phyloP scores from a whole-genome alignment of 192 early-diverging fungal species.

The Linnemannia zychae region DNA sequence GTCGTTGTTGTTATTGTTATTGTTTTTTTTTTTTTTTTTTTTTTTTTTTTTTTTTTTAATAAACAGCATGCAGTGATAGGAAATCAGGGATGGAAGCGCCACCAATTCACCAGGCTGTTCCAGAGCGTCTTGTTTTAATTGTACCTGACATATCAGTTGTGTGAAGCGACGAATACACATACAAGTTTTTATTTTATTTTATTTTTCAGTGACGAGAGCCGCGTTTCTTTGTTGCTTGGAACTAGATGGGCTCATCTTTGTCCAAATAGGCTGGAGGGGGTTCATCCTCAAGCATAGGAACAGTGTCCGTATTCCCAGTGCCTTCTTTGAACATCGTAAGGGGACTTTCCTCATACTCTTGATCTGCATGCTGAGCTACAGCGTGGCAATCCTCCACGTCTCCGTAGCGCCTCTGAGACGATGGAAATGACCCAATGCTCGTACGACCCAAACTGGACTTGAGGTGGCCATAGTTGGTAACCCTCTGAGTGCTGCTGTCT shows the following conservation, averaged over 20 bases:
- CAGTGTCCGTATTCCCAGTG: not conserved
- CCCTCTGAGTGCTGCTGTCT: not conserved
- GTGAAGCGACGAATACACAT: too few species aligned
- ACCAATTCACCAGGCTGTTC: too few species aligned
- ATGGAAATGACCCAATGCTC: not conserved
- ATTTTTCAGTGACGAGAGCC: too few species aligned
- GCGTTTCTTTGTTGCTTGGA: too few species aligned
- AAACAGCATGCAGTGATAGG: too few species aligned
- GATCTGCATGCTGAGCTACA: not conserved
- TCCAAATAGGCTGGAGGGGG: slow-evolving; percentile 17
- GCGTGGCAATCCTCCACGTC: not conserved
- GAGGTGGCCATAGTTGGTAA: not conserved
- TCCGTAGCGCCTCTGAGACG: not conserved
- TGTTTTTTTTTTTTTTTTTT: too few species aligned
- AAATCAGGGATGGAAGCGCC: too few species aligned
- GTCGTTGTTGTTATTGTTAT: too few species aligned
- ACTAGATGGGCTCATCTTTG: slow-evolving; percentile 12
- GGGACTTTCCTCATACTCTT: not conserved
- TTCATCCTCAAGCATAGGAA: slow-evolving; percentile 30
- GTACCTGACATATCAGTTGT: too few species aligned
- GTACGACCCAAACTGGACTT: not conserved
- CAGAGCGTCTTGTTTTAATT: too few species aligned
- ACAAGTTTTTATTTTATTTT: too few species aligned
- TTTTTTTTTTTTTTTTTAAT: too few species aligned
- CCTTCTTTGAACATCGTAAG: slow-evolving; percentile 15